Base-by-base conservation (phyloP, 768 basidiomycete genomes). In the Collybia mongolica region DNA sequence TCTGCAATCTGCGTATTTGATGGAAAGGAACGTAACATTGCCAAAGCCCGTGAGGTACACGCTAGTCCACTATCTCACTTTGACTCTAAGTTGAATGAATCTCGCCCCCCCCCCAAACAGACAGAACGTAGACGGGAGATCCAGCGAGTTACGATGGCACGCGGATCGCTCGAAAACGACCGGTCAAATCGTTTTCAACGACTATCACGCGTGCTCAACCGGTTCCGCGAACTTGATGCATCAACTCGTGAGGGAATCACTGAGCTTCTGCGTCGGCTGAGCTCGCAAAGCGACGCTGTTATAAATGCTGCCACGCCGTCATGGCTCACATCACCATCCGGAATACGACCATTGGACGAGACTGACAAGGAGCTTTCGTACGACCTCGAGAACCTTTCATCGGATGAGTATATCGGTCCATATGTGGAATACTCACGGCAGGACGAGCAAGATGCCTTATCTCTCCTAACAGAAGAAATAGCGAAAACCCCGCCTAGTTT, bases 1-100 rank as follows among this genome's bases (percentile, higher is more conserved):
- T 68, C 72, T 26, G 80, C 82, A 5, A 76, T 91, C 6, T 92
- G 90, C 59, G 82, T 93, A 1, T 93, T 93, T 57, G 90, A 93
- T 58, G 91, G 90, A 9, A 77, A 77, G 53, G 69, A 80, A 50
- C 80, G 90, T 19, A 82, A 69, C 60, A 44, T 63, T 14, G 90
- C 91, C 9, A 93, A 93, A 62, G 72, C 79, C 36, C 69, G 72
- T 29, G 91, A 93, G 79, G 90, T 88, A 48, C 44, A 74, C 61
- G 7, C 9, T 7, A 17, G 20, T 19, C 18, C 12, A n/a, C 2
- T 24, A 9, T 7, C 41, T 39, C 12, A 51, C 29, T 6, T 29
- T 36, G 0, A 7, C 6, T 24, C 50, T 7, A 26, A 32, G 32
- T 14, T 32, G 32, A 32, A 32, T 11, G 14, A 3, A 28, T 5